A percentile compares a stretch with the other conserved stretches of the same genome.
These are phyloP conservation scores for Solanum megistacrolobum DNA, from an alignment of 257 asterid species.

Conservation along the genomic window DNA sequence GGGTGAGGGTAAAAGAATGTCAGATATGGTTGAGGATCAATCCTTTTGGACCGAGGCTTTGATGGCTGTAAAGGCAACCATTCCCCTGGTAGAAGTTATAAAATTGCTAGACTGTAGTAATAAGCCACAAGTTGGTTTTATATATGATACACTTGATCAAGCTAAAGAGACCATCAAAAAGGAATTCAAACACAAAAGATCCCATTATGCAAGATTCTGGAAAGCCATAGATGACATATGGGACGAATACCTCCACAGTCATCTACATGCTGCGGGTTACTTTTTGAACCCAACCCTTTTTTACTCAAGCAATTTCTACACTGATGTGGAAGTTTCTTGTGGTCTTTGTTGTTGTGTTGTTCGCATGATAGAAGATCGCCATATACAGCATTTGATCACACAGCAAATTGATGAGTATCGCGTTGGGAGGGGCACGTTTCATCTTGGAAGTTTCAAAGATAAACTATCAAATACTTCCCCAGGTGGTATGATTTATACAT, in stretches of 20 bases:
- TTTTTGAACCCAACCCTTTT: conserved; percentile 45
- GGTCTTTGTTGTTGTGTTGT: conserved; percentile 34
- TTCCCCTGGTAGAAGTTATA: conserved; percentile 38
- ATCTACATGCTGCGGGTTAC: conserved; percentile 55
- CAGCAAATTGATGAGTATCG: conserved; percentile 28
- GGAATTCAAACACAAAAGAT: conserved; percentile 20
- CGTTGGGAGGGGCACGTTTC: conserved; percentile 11
- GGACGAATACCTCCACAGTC: conserved; percentile 43
- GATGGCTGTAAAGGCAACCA: conserved; percentile 27
- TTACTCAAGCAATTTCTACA: conserved; percentile 18
- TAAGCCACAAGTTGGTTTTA: conserved; percentile 23
- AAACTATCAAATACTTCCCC: conserved; percentile 16
- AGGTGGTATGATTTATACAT: conserved; percentile 19
- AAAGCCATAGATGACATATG: conserved; percentile 46
- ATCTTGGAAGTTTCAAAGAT: conserved; percentile 12
- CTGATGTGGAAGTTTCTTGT: conserved; percentile 39
- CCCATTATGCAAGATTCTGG: conserved; percentile 40
- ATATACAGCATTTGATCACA: conserved; percentile 9
- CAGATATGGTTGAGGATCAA: conserved; percentile 23
- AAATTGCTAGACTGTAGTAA: conserved; percentile 16
- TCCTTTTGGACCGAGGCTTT: conserved; percentile 40
- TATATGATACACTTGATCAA: conserved; percentile 56
- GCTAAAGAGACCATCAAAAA: conserved; percentile 47
- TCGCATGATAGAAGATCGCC: conserved; percentile 10
- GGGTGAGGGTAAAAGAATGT: conserved; percentile 21